Evolutionary conservation across 2,329 filamentous ascomycete genomes (phyloP), one percentile per base, ranked within the genome.

Genomic region (Hypoxylon sp.): DNA sequence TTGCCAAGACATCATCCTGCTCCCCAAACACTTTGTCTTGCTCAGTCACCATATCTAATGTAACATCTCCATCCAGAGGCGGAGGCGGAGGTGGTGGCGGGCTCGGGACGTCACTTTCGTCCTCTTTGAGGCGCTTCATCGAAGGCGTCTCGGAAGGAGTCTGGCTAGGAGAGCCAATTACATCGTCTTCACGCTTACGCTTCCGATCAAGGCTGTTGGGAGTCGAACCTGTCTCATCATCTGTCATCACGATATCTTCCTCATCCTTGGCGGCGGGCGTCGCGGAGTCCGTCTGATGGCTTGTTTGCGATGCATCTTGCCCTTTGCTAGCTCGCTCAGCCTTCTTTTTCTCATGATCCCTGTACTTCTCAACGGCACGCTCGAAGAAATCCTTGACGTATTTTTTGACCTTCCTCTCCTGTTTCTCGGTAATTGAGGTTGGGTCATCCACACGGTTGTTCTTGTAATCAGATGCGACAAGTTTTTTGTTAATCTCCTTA

Each of bases 391-490:
- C 91, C 70, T 92, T 91, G 64, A 95, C 94, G 77, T 92, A 94
- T 64, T 89, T 90, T 81, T 93, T 97, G 66, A 98, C 89, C 71
- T 94, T 93, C 77, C 91, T 91, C 74, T 91, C 88, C 75, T 96
- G 92, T 77, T 93, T 95, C 37, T 92, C 88, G 30, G 87, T 88
- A 71, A 98, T 91, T 54, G 78, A 77, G 11, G 89, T 93, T 0
- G 94, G 95, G 76, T 98, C 91, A 50, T 89, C 87, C 8, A 98
- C 94, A n/a, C 94, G 91, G 53, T 90, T 89, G 76, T 95, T 92
- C 79, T 97, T 97, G 82, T 93, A 98, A 79, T 98, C 95, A 0
- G 94, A 96, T 17, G 92, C 89, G 20, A 97, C 95, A 13, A 98
- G 87, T 80, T 95, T 97, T 81, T 97, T 97, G 63, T 90, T 90